Percentiles rank a stretch among this genome's conserved stretches.
These are phyloP conservation scores for Monosporozyma yasuniensis DNA, from an alignment of 805 yeast species.

Conservation along the genomic window DNA sequence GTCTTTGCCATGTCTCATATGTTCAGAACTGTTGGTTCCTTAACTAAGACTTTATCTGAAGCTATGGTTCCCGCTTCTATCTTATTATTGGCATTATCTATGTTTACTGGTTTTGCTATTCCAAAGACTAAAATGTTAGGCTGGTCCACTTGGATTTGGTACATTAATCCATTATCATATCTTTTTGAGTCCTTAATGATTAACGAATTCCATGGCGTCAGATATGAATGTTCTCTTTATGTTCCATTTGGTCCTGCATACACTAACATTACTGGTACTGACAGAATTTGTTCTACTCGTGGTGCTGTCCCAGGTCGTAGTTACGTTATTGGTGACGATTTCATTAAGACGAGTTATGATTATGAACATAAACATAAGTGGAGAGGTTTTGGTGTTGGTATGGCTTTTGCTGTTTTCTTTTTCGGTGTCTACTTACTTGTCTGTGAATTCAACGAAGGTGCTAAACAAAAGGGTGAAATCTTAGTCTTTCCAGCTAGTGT, in stretches of 20 bases:
- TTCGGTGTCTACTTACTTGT: conserved; percentile 43
- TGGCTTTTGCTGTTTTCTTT: conserved; percentile 50
- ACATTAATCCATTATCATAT: conserved; percentile 49
- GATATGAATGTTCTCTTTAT: conserved; percentile 38
- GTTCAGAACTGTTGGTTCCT: conserved; percentile 46
- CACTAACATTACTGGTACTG: conserved; percentile 25
- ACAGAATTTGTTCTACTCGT: conserved; percentile 45
- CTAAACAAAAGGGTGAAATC: conserved; percentile 65
- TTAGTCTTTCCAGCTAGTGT: conserved; percentile 47
- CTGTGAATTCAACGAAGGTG: conserved; percentile 52
- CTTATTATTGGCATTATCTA: conserved; percentile 38
- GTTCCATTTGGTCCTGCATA: conserved; percentile 43
- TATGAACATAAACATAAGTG: conserved; percentile 44
- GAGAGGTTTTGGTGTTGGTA: conserved; percentile 56
- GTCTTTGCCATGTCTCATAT: conserved; percentile 48
- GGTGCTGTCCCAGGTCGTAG: conserved; percentile 47
- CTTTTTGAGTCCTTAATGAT: conserved; percentile 50
- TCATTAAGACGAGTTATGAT: conserved; percentile 35
- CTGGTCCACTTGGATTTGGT: conserved; percentile 61
- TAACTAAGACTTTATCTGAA: conserved; percentile 38
- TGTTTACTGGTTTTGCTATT: conserved; percentile 50
- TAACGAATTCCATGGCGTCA: conserved; percentile 44
- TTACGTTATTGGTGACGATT: conserved; percentile 45
- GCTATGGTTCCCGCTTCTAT: conserved; percentile 56
- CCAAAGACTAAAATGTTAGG: conserved; percentile 51